A percentile compares a stretch with the other conserved stretches of the same genome.
Evolutionary conservation across 2,329 filamentous ascomycete species (phyloP).

Genomic region (Chaetomiaceae sp.): DNA sequence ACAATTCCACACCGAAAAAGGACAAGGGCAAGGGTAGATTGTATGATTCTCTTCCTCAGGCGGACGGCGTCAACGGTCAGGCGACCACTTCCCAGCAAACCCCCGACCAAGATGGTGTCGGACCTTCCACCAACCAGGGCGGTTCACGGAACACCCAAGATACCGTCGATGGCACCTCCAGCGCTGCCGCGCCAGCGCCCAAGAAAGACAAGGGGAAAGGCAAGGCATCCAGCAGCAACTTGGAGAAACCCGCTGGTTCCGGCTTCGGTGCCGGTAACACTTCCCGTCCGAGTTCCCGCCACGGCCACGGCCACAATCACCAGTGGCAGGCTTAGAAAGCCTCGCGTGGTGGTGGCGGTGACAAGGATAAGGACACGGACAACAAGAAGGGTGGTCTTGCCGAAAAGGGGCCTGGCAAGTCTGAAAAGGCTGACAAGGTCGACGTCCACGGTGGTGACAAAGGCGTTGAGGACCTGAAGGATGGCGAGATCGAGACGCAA

Average conservation of each 20-base stretch:
- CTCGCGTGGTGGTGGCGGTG: neutral
- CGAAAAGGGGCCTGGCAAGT: too few species aligned
- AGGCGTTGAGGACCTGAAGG: too few species aligned
- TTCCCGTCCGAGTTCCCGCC: too few species aligned
- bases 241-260: neutral
- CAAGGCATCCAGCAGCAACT: neutral
- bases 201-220: neutral
- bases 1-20: neutral
- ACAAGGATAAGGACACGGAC: neutral
- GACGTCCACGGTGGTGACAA: too few species aligned
- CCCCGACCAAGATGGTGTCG: too few species aligned
- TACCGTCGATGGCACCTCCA: neutral
- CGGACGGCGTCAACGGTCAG: neutral
- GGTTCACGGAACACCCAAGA: neutral
- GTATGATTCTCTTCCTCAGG: neutral
- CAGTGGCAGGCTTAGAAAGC: neutral
- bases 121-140: too few species aligned
- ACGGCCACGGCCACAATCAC: too few species aligned
- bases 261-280: neutral
- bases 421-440: too few species aligned
- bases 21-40: neutral
- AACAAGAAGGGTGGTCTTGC: neutral
- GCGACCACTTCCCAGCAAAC: neutral
- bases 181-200: neutral
- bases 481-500: too few species aligned